Evolutionary conservation across 257 asterid species (phyloP).

Genomic region (Capsicum rhomboideum): DNA sequence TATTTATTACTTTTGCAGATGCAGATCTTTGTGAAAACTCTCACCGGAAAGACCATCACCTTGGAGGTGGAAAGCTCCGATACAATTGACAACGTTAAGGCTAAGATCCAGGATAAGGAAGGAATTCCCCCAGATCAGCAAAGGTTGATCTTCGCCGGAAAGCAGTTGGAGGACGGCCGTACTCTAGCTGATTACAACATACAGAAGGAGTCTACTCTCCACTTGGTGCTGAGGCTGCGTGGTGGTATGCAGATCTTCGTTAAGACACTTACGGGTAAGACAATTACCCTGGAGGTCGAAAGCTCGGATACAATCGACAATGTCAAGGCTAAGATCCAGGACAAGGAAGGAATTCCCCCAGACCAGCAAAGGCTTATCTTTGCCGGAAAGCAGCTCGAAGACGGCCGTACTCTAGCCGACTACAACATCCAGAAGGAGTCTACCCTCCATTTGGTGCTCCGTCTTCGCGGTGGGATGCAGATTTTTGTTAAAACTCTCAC

Average conservation of each 20-base stretch:
- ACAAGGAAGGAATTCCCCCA: conserved; percentile 38
- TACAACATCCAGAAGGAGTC: conserved; percentile 52
- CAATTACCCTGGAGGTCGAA: conserved; percentile 34
- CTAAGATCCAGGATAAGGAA: conserved; percentile 33
- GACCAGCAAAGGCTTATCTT: conserved; percentile 40
- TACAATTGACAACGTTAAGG: conserved; percentile 28
- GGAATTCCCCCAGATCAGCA: conserved; percentile 38
- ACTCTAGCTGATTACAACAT: conserved; percentile 31
- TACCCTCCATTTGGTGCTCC: conserved; percentile 41
- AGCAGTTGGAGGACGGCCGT: conserved; percentile 27
- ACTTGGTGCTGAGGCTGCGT: conserved; percentile 27
- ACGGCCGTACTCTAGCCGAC: conserved; percentile 42
- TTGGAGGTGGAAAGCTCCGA: conserved; percentile 29
- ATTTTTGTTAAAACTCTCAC: conserved; percentile 44
- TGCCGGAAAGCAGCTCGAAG: conserved; percentile 30
- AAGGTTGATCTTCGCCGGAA: conserved; percentile 26
- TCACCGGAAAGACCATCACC: conserved; percentile 29
- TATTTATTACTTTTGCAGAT: too few relatives aligned
- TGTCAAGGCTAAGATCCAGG: conserved; percentile 36
- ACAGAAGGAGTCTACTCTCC: conserved; percentile 34
- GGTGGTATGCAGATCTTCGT: conserved; percentile 42
- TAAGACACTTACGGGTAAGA: conserved; percentile 33
- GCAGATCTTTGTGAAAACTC: conserved; percentile 15
- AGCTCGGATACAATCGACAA: conserved; percentile 37
- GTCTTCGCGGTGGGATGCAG: conserved; percentile 43